Conservation (phyloP, 441 rosid genomes). For the Erodium trifolium region DNA sequence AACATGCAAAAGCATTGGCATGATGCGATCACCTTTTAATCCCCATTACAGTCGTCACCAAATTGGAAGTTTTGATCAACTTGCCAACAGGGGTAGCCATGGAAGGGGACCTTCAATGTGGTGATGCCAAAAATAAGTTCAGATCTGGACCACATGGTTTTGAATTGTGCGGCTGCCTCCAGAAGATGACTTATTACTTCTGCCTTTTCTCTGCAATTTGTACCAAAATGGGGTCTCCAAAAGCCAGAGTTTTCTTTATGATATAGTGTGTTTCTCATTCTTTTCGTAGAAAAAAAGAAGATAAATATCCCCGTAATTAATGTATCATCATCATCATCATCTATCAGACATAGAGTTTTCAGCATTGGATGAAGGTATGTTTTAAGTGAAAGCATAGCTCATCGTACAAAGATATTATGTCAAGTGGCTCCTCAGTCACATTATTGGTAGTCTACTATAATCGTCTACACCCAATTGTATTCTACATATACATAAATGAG, state of each 20-base stretch:
- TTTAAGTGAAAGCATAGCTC: constrained; percentile 10
- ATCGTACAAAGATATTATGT: constrained; percentile 17
- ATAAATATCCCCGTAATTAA: neutral
- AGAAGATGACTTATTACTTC: constrained; percentile 17
- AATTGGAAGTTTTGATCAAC: constrained; percentile 3
- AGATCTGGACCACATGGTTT: constrained; percentile 2
- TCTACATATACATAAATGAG: neutral
- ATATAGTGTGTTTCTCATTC: constrained; percentile 15
- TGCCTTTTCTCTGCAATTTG: constrained; percentile 21
- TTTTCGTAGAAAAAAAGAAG: neutral
- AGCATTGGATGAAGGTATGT: constrained; percentile 18
- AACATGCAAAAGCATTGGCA: constrained; percentile 72
- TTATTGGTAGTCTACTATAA: neutral
- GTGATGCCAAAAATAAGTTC: neutral
- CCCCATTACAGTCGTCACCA: constrained; percentile 29
- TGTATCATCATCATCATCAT: constrained; percentile 21
- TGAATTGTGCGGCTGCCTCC: constrained; percentile 15
- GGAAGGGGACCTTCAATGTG: constrained; percentile 24
- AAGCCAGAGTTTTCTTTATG: constrained; percentile 5
- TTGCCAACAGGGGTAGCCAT: neutral
- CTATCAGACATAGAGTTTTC: constrained; percentile 12
- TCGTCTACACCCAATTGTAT: neutral
- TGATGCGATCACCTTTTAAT: constrained; percentile 48
- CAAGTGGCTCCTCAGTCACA: constrained; percentile 17
- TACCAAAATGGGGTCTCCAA: constrained; percentile 23